A percentile compares a stretch with the other conserved stretches of the same genome.
Conservation (phyloP, 805 yeast species). For the Groenewaldozyma tartarivorans region DNA sequence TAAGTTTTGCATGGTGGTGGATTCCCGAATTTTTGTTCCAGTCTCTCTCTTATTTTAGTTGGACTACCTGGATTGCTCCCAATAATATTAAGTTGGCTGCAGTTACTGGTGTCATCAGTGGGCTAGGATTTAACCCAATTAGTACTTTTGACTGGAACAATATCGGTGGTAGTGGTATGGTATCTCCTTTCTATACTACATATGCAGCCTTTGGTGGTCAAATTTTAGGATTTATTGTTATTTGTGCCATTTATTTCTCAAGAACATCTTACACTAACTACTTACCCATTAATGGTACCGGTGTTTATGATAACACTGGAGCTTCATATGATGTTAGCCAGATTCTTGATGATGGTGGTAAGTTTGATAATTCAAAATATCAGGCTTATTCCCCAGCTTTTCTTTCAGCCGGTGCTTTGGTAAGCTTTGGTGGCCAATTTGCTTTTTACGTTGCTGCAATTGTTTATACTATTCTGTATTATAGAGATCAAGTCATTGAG, state of each 20-base stretch:
- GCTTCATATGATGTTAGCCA: conserved; percentile 37
- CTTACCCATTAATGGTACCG: conserved; percentile 48
- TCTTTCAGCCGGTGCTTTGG: conserved; percentile 41
- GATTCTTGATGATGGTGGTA: conserved; percentile 28
- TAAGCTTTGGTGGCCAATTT: conserved; percentile 46
- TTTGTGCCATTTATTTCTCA: conserved; percentile 42
- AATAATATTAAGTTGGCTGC: conserved; percentile 50
- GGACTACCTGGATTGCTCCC: conserved; percentile 48
- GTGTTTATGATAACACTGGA: conserved; percentile 44
- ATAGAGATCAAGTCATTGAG: conserved; percentile 2
- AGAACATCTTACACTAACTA: conserved; percentile 52
- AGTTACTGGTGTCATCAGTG: conserved; percentile 44
- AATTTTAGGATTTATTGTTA: conserved; percentile 18
- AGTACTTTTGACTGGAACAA: conserved; percentile 32
- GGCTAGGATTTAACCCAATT: conserved; percentile 33
- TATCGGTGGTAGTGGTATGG: conserved; percentile 21
- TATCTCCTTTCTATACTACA: conserved; percentile 12
- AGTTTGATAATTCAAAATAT: conserved; percentile 29
- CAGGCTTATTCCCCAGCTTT: conserved; percentile 58
- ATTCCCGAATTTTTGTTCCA: conserved; percentile 56
- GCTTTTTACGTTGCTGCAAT: conserved; percentile 49
- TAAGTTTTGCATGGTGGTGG: conserved; percentile 50
- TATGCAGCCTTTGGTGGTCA: conserved; percentile 9
- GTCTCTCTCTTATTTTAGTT: conserved; percentile 52
- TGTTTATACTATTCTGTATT: conserved; percentile 26